Evolutionary conservation across 2,329 filamentous ascomycete species (phyloP).

Genomic region (Alternaria hordeiaustralica): DNA sequence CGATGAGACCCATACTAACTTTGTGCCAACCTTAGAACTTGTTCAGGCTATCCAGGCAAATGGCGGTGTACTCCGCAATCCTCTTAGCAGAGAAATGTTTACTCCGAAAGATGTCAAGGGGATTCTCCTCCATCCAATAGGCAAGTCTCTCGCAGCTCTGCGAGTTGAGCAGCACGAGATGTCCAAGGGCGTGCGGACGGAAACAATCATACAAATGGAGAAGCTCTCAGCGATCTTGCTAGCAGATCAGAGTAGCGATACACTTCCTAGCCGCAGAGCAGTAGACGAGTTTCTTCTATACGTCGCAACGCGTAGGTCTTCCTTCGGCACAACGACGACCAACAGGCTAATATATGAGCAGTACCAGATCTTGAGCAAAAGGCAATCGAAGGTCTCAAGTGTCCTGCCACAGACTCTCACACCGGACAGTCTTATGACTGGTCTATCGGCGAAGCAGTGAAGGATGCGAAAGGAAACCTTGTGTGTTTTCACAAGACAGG

Average conservation of each 20-base stretch:
- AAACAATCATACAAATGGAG: conserved; percentile 41
- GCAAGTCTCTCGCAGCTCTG: conserved; percentile 35
- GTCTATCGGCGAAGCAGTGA: conserved; percentile 40
- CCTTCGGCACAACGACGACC: neutral
- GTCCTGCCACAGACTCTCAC: conserved; percentile 42
- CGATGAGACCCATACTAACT: conserved; percentile 18
- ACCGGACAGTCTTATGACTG: conserved; percentile 43
- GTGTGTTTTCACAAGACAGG: conserved; percentile 47
- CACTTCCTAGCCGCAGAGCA: conserved; percentile 37
- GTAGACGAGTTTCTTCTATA: conserved; percentile 45
- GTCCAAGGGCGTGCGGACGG: conserved; percentile 40
- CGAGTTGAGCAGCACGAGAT: conserved; percentile 40
- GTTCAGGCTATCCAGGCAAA: conserved; percentile 40
- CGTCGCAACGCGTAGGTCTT: conserved; percentile 37
- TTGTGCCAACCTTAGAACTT: conserved; percentile 36
- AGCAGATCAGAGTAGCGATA: conserved; percentile 36
- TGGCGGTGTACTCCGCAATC: conserved; percentile 43
- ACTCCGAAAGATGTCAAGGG: conserved; percentile 42
- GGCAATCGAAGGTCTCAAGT: conserved; percentile 38
- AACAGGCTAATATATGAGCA: conserved; percentile 7
- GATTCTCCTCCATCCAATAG: conserved; percentile 36
- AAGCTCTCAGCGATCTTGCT: conserved; percentile 34
- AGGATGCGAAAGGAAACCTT: conserved; percentile 42
- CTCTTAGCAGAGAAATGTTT: conserved; percentile 44
- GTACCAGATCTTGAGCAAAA: conserved; percentile 39